Evolutionary conservation across 495 filamentous ascomycete species (phyloP), one percentile per base, ranked within the genome.

Genomic region (Annulohypoxylon maeteangense): DNA sequence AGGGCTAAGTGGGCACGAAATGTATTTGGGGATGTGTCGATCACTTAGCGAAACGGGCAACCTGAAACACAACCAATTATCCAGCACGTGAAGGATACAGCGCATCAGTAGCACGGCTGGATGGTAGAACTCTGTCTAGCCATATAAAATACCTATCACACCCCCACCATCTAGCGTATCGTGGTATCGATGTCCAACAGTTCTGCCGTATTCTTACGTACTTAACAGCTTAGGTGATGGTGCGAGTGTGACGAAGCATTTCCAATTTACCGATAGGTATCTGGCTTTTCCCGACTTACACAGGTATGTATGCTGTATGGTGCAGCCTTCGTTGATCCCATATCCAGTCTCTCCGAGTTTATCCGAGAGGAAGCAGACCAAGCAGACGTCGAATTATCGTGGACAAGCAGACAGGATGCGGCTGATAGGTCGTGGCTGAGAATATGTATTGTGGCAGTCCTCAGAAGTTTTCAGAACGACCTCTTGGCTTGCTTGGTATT

Each of bases 11-110:
- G 70, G 60, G 38, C 53, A 65, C 31, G 32, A 47, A n/a, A n/a
- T 22, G 11, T 58, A 48, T 53, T 59, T 63, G 53, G 61, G 55
- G 55, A 58, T n/a, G 31, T 55, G 70, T 7, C 23, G 70, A 72
- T 72, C 69, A 14, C 23, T 20, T 18, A 56, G 47, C 23, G 47
- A 72, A 68, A 68, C 14, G 44, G 16, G 65, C 40, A 22, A 68
- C 61, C 61, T 72, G 70, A 72, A 72, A 72, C 70, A 14, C 31
- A 25, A n/a, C 50, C 50, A 68, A 68, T 65, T 63, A 68, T 62
- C 40, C 42, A 53, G 50, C 54, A 64, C 59, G 60, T 64, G 67
- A 53, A 64, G 44, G 29, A 54, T 67, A 67, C 64, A 51, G 60
- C 55, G 3, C 45, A 55, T 29, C 29, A 42, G 42, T 57, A 66